These are phyloP conservation scores for Salix purpurea DNA, from an alignment of 345 rosid genomes.

Conservation along the genomic window DNA sequence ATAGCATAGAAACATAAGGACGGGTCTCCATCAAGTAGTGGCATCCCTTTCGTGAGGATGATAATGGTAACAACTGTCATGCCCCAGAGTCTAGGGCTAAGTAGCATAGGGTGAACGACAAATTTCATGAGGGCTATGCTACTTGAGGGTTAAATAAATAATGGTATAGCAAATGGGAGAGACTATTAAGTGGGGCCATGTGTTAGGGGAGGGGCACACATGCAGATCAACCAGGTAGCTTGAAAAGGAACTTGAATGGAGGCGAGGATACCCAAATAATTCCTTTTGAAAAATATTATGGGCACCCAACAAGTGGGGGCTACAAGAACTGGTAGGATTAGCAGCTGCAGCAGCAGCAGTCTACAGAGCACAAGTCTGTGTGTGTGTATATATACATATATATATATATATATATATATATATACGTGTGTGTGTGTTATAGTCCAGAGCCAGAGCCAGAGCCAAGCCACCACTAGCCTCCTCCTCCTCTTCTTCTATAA, in stretches of 20 bases:
- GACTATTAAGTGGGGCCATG: constrained; percentile 28
- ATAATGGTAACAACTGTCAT: constrained; percentile 49
- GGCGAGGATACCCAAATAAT: constrained; percentile 32
- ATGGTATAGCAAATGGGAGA: neutral
- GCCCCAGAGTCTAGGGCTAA: constrained; percentile 44
- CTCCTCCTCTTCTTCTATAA: neutral
- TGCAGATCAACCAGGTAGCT: constrained; percentile 32
- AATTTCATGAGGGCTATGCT: neutral
- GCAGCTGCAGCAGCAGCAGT: neutral
- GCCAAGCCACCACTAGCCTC: neutral
- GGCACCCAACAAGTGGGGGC: constrained; percentile 1
- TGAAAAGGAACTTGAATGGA: constrained; percentile 16
- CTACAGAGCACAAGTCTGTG: neutral
- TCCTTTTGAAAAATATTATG: constrained; percentile 15
- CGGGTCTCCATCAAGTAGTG: constrained; percentile 45
- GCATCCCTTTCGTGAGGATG: constrained; percentile 43
- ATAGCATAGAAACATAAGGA: constrained; percentile 5
- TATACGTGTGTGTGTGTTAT: neutral
- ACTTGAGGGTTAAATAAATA: neutral
- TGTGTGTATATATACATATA: neutral
- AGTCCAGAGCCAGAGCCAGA: neutral
- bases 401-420: no score
- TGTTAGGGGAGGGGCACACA: constrained; percentile 42
- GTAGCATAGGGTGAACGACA: constrained; percentile 4
- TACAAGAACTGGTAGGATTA: neutral